Percentiles rank a stretch among this genome's conserved stretches.
These are phyloP conservation scores for Leccinum griseonigrum DNA, from an alignment of 1,284 basidiomycete species.

Conservation along the genomic window DNA sequence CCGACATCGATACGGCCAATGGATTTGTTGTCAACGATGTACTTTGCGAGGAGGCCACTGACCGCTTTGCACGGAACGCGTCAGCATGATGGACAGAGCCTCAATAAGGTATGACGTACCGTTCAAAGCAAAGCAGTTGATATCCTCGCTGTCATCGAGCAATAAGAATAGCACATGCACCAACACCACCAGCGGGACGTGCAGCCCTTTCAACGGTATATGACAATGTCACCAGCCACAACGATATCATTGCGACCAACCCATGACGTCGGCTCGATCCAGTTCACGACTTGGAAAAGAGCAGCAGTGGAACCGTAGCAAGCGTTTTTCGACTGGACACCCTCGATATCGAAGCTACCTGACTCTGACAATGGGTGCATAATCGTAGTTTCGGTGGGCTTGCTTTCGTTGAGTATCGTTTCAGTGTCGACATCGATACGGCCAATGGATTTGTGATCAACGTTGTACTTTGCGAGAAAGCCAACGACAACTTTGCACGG, in stretches of 20 bases:
- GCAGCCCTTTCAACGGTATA: constrained; percentile 95
- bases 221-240: constrained; percentile 96
- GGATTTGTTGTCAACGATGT: too few species aligned
- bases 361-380: constrained; percentile 95
- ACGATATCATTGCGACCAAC: constrained; percentile 98
- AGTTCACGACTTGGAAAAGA: constrained; percentile 96
- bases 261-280: constrained; percentile 97
- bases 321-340: constrained; percentile 98
- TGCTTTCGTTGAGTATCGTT: constrained; percentile 63
- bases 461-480: constrained; percentile 91
- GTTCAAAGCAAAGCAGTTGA: too few species aligned
- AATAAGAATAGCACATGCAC: constrained; percentile 84
- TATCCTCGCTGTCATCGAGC: too few species aligned
- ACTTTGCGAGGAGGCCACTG: too few species aligned
- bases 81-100: too few species aligned
- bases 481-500: constrained; percentile 66
- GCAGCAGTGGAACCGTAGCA: constrained; percentile 99
- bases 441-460: constrained; percentile 95
- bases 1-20: too few species aligned
- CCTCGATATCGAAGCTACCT: constrained; percentile 97
- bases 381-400: constrained; percentile 96
- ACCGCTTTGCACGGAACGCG: too few species aligned
- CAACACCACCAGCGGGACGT: constrained; percentile 95
- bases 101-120: too few species aligned
- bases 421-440: constrained; percentile 94